Conservation (phyloP, 176 grass and related monocot genomes). For the Oryza punctata region DNA sequence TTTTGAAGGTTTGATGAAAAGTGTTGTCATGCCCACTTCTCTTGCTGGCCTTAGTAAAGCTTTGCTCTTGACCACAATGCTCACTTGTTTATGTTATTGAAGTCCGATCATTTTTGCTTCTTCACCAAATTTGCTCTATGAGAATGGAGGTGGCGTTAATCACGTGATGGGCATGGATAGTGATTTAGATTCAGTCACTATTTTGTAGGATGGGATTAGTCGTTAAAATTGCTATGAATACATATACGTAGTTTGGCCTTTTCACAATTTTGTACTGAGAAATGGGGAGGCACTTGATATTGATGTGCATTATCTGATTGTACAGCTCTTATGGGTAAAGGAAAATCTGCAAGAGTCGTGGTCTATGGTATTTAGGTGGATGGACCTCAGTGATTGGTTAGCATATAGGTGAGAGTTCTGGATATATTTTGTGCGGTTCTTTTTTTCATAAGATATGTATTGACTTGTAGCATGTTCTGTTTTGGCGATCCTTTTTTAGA, state of each 20-base stretch:
- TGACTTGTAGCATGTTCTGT: conserved; percentile 22
- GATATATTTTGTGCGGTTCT: background rate
- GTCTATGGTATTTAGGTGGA: conserved; percentile 92
- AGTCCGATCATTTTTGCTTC: background rate
- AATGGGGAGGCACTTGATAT: background rate
- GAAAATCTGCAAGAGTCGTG: conserved; percentile 94
- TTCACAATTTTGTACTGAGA: background rate
- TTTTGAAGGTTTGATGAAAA: background rate
- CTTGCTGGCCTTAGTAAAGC: background rate
- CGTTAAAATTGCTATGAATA: conserved; percentile 7
- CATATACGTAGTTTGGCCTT: background rate
- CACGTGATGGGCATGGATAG: background rate
- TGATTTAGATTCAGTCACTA: background rate
- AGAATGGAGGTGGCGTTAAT: conserved; percentile 4
- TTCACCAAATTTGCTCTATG: background rate
- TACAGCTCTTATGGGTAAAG: conserved; percentile 97
- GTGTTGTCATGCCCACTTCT: background rate
- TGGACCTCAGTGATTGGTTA: conserved; percentile 99
- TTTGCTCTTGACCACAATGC: background rate
- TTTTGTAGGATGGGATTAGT: background rate
- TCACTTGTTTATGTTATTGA: background rate
- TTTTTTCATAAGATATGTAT: conserved; percentile 9
- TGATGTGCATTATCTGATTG: conserved; percentile 12
- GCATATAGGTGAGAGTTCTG: conserved; percentile 69
- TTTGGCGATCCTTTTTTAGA: conserved; percentile 53